Evolutionary conservation across 306 rosid genomes (phyloP), one percentile per base, ranked within the genome.

Genomic region (Cercis canadensis): DNA sequence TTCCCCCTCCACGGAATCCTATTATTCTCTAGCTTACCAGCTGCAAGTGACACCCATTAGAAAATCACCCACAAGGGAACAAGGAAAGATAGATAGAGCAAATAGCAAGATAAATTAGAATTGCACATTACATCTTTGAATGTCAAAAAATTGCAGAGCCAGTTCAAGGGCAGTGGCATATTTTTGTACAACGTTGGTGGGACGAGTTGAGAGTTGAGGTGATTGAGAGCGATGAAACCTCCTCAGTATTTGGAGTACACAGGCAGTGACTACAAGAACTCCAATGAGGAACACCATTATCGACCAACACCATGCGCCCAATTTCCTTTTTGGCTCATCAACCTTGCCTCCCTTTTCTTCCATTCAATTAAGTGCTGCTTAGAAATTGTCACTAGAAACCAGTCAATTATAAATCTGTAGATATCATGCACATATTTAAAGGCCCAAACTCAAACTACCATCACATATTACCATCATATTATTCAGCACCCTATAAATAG

Each of bases 1-100:
- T 88, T 79, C 45, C 88, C 88, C 82, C 94, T 79, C 96, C 96
- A 90, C 2, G 41, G 45, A 69, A 90, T 34, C 80, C 87, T 82
- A 16, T 84, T 67, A 33, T 81, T 76, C 77, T 59, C 51, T 37
- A 87, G 29, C 83, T 82, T 84, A 47, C 90, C 90, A 36, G 90
- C 96, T 86, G 46, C 81, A 65, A 24, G n/a, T n/a, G n/a, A n/a
- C n/a, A n/a, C n/a, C 29, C 2, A 24, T 24, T 3, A 24, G 29
- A 24, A 24, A 24, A 24, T 11, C 37, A 55, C 6, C 51, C 58
- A 46, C 32, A 5, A 37, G 43, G 6, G 43, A 37, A 37, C 29
- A 24, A 3, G 43, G 43, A 37, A 37, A 8, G 43, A 37, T 5
- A 37, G 3, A 37, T 6, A 37, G 10, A 5, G 43, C 4, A 7